phyloP scores from a whole-genome alignment of 2,329 filamentous ascomycete species.

The Elsinoe batatas region DNA sequence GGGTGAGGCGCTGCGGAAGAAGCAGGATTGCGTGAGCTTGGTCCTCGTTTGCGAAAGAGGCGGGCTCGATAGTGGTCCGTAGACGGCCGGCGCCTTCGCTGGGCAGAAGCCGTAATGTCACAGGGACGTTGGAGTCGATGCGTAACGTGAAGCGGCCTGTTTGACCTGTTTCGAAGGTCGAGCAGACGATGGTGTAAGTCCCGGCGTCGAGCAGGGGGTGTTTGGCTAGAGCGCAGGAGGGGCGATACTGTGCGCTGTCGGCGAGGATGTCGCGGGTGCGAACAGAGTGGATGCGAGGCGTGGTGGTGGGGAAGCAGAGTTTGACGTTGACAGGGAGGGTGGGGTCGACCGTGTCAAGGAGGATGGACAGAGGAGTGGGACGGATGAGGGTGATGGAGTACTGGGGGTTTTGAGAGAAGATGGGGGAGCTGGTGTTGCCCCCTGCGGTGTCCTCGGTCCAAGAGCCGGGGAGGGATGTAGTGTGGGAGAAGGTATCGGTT shows the following conservation, averaged over 20 bases:
- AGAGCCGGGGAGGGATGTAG: slow-evolving; percentile 49
- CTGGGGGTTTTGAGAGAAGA: slow-evolving; percentile 80
- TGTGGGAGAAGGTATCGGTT: slow-evolving; percentile 48
- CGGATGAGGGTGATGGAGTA: slow-evolving; percentile 55
- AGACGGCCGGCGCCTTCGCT: slow-evolving; percentile 68
- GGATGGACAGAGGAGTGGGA: slow-evolving; percentile 55
- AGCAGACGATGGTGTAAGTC: slow-evolving; percentile 78
- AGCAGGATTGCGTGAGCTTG: slow-evolving; percentile 47
- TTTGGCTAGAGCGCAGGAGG: slow-evolving; percentile 64
- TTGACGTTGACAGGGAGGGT: slow-evolving; percentile 76
- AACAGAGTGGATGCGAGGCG: slow-evolving; percentile 60
- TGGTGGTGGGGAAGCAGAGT: slow-evolving; percentile 61
- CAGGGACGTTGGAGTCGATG: slow-evolving; percentile 54
- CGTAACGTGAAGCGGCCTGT: slow-evolving; percentile 63
- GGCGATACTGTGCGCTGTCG: slow-evolving; percentile 81
- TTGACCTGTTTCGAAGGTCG: slow-evolving; percentile 77
- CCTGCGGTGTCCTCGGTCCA: slow-evolving; percentile 79
- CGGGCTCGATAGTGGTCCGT: slow-evolving; percentile 47
- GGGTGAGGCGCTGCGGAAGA: slow-evolving; percentile 40
- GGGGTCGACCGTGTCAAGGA: slow-evolving; percentile 58
- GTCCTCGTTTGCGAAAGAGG: slow-evolving; percentile 40
- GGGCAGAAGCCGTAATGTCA: slow-evolving; percentile 51
- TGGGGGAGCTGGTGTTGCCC: slow-evolving; percentile 66
- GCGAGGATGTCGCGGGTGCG: slow-evolving; percentile 67
- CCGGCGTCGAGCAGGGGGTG: slow-evolving; percentile 54